Evolutionary conservation across 352 stramenopile species (phyloP), one percentile per base, ranked within the genome.

Genomic region (Thalassiosira delicatula): DNA sequence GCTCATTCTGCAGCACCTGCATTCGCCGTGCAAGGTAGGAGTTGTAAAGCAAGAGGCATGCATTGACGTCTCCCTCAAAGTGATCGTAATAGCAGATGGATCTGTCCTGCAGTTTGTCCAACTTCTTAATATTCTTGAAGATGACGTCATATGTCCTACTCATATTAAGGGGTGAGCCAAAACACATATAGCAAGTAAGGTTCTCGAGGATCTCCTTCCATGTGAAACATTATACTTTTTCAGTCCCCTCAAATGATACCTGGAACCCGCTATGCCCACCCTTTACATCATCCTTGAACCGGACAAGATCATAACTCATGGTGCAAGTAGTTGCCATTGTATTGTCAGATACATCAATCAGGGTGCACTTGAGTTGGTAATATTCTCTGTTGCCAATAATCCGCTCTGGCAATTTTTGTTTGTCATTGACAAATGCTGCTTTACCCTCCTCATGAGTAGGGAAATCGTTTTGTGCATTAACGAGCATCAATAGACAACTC

Each of bases 271-370:
- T 33, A 46, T 29, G 44, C 5, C 33, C 33, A 14, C 19, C 2
- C 2, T 67, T 42, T 29, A 49, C 44, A 12, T 67, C 57, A 14
- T 69, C 49, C 33, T 54, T 70, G 32, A 77, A 60, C 59, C 12
- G 7, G n/a, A 27, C 19, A 21, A 56, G 7, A 23, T 56, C 25
- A 21, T 56, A 56, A 8, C 8, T 3, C 46, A 12, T 21, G 7
- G 46, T 21, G 46, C 7, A 12, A n/a, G n/a, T n/a, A 5, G 46
- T 56, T 21, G 46, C 46, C 7, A 23, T 12, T 21, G n/a, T 21
- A 21, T 56, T 56, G 14, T 23, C 7, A 3, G 7, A 27, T 3
- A 7, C n/a, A 23, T 56, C 7, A 8, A 5, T 23, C 7, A 56
- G 7, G 7, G 46, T 27, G 46, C 46, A 56, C 19, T 56, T 56